Evolutionary conservation across 495 filamentous ascomycete genomes (phyloP).

Genomic region (Penicillium paxilli): DNA sequence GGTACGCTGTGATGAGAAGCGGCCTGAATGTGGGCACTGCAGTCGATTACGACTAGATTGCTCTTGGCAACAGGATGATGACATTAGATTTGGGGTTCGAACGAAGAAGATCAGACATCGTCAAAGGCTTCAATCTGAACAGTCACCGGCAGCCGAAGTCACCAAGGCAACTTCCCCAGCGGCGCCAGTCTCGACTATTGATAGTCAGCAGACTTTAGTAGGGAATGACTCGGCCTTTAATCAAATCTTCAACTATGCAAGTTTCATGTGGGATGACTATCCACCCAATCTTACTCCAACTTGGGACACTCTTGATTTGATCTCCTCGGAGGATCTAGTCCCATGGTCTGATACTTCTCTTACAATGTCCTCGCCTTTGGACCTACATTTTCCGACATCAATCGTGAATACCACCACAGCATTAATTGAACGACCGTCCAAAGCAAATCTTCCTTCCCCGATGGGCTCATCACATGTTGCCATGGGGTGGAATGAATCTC

Average conservation of each 20-base stretch:
- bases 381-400: background rate
- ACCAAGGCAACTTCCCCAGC: background rate
- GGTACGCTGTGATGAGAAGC: conserved; percentile 36
- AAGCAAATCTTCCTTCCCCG: background rate
- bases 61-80: conserved; percentile 10
- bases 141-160: background rate
- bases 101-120: conserved; percentile 10
- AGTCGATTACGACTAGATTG: conserved; percentile 22
- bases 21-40: conserved; percentile 38
- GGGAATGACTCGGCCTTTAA: conserved; percentile 17
- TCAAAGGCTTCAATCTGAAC: background rate
- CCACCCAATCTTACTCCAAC: conserved; percentile 2
- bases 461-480: background rate
- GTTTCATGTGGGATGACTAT: conserved; percentile 37
- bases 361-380: background rate
- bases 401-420: background rate
- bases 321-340: conserved; percentile 3
- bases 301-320: conserved; percentile 5
- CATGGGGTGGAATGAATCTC: conserved; percentile 9
- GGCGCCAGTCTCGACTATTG: background rate
- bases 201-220: background rate
- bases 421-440: background rate
- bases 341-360: conserved; percentile 6
- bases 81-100: background rate
- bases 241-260: conserved; percentile 36